Evolutionary conservation across 257 asterid genomes (phyloP).

Genomic region (Henckelia pumila): DNA sequence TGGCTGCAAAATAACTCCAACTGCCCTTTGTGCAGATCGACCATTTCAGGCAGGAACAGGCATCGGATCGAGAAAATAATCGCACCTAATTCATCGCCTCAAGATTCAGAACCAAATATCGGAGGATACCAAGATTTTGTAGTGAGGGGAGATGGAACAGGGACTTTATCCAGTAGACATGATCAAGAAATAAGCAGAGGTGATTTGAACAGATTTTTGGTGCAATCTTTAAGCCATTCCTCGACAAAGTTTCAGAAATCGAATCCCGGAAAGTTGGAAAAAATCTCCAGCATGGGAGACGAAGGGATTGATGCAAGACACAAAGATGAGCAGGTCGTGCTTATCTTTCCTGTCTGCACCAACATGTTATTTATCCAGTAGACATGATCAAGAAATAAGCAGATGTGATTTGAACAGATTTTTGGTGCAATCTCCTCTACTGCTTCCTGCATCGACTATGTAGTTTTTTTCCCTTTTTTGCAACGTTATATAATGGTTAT

Average conservation of each 20-base stretch:
- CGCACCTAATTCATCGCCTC: constrained; percentile 82
- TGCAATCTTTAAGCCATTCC: constrained; percentile 36
- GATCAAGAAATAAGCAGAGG: constrained; percentile 29
- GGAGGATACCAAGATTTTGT: too few relatives aligned
- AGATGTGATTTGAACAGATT: constrained; percentile 45
- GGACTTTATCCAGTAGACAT: constrained; percentile 4
- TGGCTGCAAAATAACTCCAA: constrained; percentile 71
- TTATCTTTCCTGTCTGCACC: too few relatives aligned
- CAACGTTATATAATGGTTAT: too few relatives aligned
- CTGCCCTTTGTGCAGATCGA: constrained; percentile 78
- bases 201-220: constrained; percentile 41
- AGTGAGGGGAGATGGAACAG: constrained; percentile 32
- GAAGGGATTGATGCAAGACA: constrained; percentile 27
- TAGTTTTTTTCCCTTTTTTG: too few relatives aligned
- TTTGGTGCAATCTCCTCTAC: constrained; percentile 28
- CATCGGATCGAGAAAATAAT: constrained; percentile 34
- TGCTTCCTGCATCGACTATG: too few relatives aligned
- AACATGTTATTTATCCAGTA: background rate
- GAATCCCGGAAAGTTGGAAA: constrained; percentile 42
- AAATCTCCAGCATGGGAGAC: constrained; percentile 75
- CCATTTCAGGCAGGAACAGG: constrained; percentile 52
- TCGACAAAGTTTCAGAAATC: constrained; percentile 37
- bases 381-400: constrained; percentile 21
- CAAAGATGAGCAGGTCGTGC: too few relatives aligned
- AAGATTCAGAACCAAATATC: constrained; percentile 50